phyloP scores from a whole-genome alignment of 257 asterid genomes.

The Primulina huaijiensis region DNA sequence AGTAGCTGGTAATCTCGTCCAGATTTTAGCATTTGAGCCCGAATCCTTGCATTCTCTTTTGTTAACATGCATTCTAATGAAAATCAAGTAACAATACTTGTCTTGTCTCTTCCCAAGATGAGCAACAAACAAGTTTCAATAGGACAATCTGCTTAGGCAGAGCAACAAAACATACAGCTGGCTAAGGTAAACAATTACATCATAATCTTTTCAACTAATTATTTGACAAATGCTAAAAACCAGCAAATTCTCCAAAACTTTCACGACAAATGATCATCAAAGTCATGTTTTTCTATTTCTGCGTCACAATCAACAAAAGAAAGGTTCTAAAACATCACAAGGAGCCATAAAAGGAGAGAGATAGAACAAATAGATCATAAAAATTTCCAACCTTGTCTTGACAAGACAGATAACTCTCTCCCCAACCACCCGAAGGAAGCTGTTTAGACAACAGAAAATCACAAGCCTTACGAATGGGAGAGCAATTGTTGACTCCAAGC shows the following conservation, averaged over 20 bases:
- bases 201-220: not conserved
- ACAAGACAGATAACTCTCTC: conserved; percentile 94
- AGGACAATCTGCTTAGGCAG: not conserved
- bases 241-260: not conserved
- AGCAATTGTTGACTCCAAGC: conserved; percentile 80
- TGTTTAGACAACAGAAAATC: conserved; percentile 85
- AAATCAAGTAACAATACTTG: too few species aligned
- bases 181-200: conserved; percentile 4
- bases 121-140: conserved; percentile 11
- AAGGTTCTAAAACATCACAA: not conserved
- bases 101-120: not conserved
- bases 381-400: conserved; percentile 68
- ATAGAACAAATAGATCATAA: not conserved
- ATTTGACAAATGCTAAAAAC: not conserved
- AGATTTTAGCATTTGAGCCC: too few species aligned
- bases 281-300: not conserved
- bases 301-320: not conserved
- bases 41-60: too few species aligned
- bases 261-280: not conserved
- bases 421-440: conserved; percentile 96
- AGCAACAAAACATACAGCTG: not conserved
- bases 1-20: too few species aligned
- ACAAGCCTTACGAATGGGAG: conserved; percentile 79
- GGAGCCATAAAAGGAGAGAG: conserved; percentile 13
- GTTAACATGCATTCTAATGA: too few species aligned